Conservation (phyloP, 2,329 filamentous ascomycete species). For the Cryphonectria naterciae region DNA sequence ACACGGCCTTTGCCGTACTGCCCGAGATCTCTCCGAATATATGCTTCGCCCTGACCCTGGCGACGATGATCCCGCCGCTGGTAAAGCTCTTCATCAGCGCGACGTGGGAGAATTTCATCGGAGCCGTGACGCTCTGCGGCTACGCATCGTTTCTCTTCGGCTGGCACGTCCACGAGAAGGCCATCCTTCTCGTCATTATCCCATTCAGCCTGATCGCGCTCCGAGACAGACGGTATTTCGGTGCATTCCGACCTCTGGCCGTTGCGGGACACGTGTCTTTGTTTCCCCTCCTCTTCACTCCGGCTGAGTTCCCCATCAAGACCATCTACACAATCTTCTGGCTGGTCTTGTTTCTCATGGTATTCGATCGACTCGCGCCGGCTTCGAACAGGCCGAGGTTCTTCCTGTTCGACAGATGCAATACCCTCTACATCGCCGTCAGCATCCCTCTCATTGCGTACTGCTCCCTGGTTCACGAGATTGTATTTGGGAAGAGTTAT, state of each 20-base stretch:
- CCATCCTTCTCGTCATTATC: constrained; percentile 89
- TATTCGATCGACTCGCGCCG: constrained; percentile 86
- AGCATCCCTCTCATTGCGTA: constrained; percentile 90
- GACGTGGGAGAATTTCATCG: constrained; percentile 87
- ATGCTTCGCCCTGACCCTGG: constrained; percentile 81
- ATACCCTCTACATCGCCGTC: constrained; percentile 84
- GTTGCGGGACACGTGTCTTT: constrained; percentile 94
- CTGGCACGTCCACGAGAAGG: constrained; percentile 99
- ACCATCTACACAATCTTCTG: constrained; percentile 90
- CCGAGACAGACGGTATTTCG: constrained; percentile 85
- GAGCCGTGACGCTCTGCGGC: constrained; percentile 86
- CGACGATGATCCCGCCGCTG: constrained; percentile 80
- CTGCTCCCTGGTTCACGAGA: constrained; percentile 79
- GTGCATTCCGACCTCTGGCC: constrained; percentile 87
- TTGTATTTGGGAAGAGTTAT: constrained; percentile 81
- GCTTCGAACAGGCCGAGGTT: constrained; percentile 79
- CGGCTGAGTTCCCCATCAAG: constrained; percentile 92
- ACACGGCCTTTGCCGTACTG: constrained; percentile 90
- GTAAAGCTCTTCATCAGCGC: constrained; percentile 80
- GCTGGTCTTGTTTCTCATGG: constrained; percentile 82
- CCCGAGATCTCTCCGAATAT: constrained; percentile 80
- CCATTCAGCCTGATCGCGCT: constrained; percentile 93
- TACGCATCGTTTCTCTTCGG: constrained; percentile 97
- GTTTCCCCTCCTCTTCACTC: constrained; percentile 90
- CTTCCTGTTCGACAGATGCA: constrained; percentile 90